Conservation (phyloP, 805 yeast genomes). For the Starmera caribaea region DNA sequence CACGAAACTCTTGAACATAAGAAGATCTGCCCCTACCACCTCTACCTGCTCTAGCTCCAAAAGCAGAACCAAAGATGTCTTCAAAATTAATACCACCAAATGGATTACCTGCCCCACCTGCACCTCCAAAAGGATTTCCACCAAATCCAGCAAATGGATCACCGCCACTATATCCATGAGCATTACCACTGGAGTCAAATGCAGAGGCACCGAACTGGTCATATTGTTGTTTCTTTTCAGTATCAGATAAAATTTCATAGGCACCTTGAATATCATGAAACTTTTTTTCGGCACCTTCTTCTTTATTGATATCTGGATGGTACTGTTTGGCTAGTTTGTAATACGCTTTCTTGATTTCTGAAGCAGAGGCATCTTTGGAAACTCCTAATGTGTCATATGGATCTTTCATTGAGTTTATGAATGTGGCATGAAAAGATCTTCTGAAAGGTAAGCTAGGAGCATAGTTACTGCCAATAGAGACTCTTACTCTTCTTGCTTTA, state of each 20-base stretch:
- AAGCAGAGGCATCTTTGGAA: constrained; percentile 52
- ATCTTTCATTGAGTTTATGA: constrained; percentile 34
- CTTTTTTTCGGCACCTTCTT: constrained; percentile 73
- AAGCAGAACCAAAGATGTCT: constrained; percentile 38
- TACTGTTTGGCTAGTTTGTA: constrained; percentile 86
- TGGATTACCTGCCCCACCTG: constrained; percentile 36
- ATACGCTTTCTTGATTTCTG: constrained; percentile 93
- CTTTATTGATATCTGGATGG: constrained; percentile 97
- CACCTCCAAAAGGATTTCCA: constrained; percentile 37
- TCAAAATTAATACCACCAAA: constrained; percentile 27
- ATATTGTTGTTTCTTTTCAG: constrained; percentile 75
- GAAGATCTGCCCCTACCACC: constrained; percentile 29
- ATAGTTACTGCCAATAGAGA: too few relatives aligned
- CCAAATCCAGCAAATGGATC: constrained; percentile 32
- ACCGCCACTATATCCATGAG: constrained; percentile 30
- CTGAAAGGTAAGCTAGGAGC: too few relatives aligned
- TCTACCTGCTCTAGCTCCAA: constrained; percentile 26
- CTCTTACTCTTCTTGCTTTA: too few relatives aligned
- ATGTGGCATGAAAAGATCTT: constrained; percentile 34
- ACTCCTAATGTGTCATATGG: constrained; percentile 86
- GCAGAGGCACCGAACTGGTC: constrained; percentile 90
- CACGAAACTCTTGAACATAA: constrained; percentile 71
- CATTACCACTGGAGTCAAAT: constrained; percentile 50
- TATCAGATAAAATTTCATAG: constrained; percentile 83
- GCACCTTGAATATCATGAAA: constrained; percentile 93